Evolutionary conservation across 805 yeast species (phyloP).

Genomic region (Wickerhamiella domercqiae): DNA sequence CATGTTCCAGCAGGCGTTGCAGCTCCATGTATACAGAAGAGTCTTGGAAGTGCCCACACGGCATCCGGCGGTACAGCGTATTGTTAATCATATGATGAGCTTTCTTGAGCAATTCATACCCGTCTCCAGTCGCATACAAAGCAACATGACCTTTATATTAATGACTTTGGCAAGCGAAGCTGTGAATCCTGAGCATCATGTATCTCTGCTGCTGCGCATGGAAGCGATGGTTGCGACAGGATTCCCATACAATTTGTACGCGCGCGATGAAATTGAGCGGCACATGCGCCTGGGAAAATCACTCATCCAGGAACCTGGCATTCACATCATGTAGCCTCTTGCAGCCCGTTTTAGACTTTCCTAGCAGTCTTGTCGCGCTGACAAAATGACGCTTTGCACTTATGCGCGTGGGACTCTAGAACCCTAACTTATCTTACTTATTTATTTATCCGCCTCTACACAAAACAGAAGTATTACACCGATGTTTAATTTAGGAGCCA

Average conservation of each 20-base stretch:
- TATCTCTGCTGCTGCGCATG: slow-evolving; percentile 29
- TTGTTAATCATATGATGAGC: slow-evolving; percentile 29
- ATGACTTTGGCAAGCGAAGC: slow-evolving; percentile 49
- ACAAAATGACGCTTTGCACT: too few species aligned
- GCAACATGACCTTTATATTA: slow-evolving; percentile 39
- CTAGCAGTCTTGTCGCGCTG: too few species aligned
- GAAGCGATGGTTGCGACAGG: slow-evolving; percentile 30
- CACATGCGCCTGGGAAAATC: slow-evolving; percentile 41
- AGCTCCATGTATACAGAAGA: slow-evolving; percentile 42
- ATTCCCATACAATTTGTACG: slow-evolving; percentile 30
- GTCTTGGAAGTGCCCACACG: slow-evolving; percentile 34
- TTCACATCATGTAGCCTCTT: background rate
- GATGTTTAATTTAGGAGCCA: too few species aligned
- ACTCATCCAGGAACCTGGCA: slow-evolving; percentile 19
- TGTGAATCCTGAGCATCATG: slow-evolving; percentile 24
- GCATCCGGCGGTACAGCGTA: slow-evolving; percentile 34
- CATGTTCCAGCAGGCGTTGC: slow-evolving; percentile 39
- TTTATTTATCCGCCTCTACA: too few species aligned
- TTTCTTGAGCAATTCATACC: slow-evolving; percentile 29
- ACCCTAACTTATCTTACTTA: too few species aligned
- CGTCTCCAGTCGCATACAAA: slow-evolving; percentile 35
- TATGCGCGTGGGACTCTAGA: too few species aligned
- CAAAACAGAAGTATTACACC: too few species aligned
- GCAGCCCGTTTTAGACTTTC: too few species aligned
- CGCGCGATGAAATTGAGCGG: slow-evolving; percentile 33